Evolutionary conservation across 2,329 filamentous ascomycete genomes (phyloP), one percentile per base, ranked within the genome.

Genomic region (Capronia coronata): DNA sequence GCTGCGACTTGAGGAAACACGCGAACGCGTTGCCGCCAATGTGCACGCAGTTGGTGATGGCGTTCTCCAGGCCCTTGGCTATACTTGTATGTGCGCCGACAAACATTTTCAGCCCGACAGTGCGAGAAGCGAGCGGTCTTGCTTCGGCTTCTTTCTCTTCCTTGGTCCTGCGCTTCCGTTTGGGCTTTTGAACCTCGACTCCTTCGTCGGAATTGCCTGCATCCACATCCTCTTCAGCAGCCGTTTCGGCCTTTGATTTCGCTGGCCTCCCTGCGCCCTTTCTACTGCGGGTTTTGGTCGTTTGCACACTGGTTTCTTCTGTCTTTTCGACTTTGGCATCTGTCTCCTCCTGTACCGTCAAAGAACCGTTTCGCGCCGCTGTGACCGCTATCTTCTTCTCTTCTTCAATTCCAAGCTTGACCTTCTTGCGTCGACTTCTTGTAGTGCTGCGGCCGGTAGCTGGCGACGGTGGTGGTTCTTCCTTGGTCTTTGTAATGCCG

Each of bases 1-100:
- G 83, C 67, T 98, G 93, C 0, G 87, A 94, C 66, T 97, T 97
- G 60, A 98, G 77, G 71, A 98, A 98, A 16, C 97, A 75, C 2
- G 93, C 93, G 61, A 97, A 94, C 8, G 90, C 82, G 65, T 97
- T 98, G 55, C 86, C 90, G 46, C 77, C 90, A 57, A 95, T 89
- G 43, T 88, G 78, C 1, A 83, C 65, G 38, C 85, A 80, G 60
- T 95, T 94, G 18, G 76, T 73, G 51, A 97, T 76, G 0, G 90
- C 78, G 67, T 97, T 96, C 49, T 96, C 89, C 0, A 97, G 86
- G 86, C 87, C 91, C 72, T 90, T 91, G 22, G 93, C 89, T 55
- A 79, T 83, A 67, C 86, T 93, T 54, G 97, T 88, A 66, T 98
- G 93, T 1, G 93, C 93, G 13, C 93, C 93, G 48, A 98, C 84